Conservation (phyloP, 2,329 filamentous ascomycete genomes). For the Hymenoscyphus fructigenus region DNA sequence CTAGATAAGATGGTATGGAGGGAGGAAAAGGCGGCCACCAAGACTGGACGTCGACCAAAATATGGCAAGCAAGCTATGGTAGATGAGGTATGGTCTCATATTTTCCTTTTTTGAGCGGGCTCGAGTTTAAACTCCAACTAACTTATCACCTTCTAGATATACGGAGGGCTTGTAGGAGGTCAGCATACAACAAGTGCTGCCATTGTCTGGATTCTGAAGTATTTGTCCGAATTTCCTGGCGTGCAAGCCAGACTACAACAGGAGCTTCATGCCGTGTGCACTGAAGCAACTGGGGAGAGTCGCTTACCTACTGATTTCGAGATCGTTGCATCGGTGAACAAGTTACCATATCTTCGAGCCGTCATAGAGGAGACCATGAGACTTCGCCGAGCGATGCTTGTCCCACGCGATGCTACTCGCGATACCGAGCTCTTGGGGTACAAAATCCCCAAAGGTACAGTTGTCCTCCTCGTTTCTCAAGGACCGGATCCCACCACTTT, state of each 20-base stretch:
- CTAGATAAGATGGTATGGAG: background rate
- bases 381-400: slow-evolving; percentile 1
- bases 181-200: slow-evolving; percentile 5
- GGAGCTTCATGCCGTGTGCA: no score
- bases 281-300: no score
- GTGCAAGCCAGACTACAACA: no score
- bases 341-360: slow-evolving; percentile 6
- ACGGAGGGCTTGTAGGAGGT: background rate
- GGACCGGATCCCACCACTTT: no score
- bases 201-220: slow-evolving; percentile 6
- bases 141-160: background rate
- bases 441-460: background rate
- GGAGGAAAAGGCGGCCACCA: slow-evolving; percentile 5
- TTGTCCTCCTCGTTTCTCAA: background rate
- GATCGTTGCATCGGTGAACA: background rate
- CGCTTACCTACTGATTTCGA: no score
- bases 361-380: slow-evolving; percentile 7
- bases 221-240: slow-evolving; percentile 1
- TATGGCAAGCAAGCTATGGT: slow-evolving; percentile 3
- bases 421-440: background rate
- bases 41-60: slow-evolving; percentile 1
- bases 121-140: no score
- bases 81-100: no score
- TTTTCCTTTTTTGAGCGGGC: no score
- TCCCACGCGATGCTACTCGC: slow-evolving; percentile 7